Conservation (phyloP, 2,329 filamentous ascomycete genomes). For the Lecanicillium sp. region DNA sequence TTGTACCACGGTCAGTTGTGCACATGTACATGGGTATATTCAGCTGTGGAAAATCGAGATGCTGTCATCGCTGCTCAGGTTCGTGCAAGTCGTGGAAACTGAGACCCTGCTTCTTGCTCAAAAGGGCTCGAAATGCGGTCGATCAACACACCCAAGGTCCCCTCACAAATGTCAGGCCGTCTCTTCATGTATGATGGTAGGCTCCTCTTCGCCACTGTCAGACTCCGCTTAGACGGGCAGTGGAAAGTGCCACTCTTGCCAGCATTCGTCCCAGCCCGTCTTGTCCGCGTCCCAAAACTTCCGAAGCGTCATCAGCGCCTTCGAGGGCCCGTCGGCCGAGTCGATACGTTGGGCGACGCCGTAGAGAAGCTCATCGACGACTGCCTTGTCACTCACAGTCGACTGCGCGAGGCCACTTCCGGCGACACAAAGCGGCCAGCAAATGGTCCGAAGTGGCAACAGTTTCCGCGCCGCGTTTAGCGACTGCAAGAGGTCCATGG, state of each 20-base stretch:
- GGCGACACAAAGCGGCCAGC: background rate
- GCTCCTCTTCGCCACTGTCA: background rate
- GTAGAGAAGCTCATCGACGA: background rate
- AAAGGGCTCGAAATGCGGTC: too few species aligned
- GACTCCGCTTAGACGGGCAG: too few species aligned
- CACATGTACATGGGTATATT: too few species aligned
- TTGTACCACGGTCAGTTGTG: too few species aligned
- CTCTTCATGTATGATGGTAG: too few species aligned
- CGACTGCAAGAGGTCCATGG: background rate
- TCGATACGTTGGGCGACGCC: background rate
- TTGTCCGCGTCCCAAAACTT: background rate
- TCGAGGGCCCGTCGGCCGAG: background rate
- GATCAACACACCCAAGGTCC: too few species aligned
- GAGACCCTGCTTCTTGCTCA: too few species aligned
- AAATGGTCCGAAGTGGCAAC: background rate
- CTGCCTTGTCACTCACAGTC: background rate
- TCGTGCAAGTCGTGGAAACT: too few species aligned
- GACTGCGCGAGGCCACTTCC: background rate
- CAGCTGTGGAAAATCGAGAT: too few species aligned
- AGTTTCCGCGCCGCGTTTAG: too few species aligned
- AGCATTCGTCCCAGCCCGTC: conserved; percentile 5
- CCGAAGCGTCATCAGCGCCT: background rate
- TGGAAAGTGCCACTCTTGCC: background rate
- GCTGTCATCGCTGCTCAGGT: too few species aligned
- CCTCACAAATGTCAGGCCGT: too few species aligned